Evolutionary conservation across 495 filamentous ascomycete species (phyloP), one percentile per base, ranked within the genome.

Genomic region (Rhizodiscina lignyota): DNA sequence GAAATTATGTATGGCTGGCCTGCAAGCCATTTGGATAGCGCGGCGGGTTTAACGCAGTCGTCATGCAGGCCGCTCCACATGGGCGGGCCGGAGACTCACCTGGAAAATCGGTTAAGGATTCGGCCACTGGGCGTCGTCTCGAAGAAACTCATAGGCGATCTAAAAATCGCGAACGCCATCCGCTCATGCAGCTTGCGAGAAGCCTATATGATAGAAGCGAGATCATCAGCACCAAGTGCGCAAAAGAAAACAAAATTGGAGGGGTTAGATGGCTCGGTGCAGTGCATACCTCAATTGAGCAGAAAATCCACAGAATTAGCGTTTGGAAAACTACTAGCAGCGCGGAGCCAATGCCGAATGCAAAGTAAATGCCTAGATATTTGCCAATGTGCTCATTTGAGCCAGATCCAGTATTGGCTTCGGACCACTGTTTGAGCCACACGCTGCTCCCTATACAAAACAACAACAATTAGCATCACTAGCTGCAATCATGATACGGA

Each of bases 111-210:
- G 51, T 99, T 99, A 27, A 99, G 64, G 46, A 99, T 94, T 15
- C 91, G 74, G 13, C 91, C 91, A 37, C 86, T 83, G n/a, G 89
- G 89, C 2, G 89, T 99, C 8, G 87, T 94, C 55, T 99, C 91
- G 45, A 99, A 99, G 58, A 99, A 99, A 46, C 71, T 84, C 91
- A 99, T 99, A 18, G 91, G 91, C 12, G 84, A 89, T 50, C 89
- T 74, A 65, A 99, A 99, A 47, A 96, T 96, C 4, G 91, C 83
- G 45, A 79, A 85, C 29, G 91, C 91, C 91, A 99, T 99, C 39
- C 83, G 73, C 59, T 99, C 87, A 54, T 99, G 91, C 19, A 99
- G 68, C 58, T 96, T 96, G 15, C 86, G 72, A 26, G 85, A 93
- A 33, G 91, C 91, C 68, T 77, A 51, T 37, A 43, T 42, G 47